Conservation (phyloP, 2,329 filamentous ascomycete species). For the Teratosphaeria epicoccoides region DNA sequence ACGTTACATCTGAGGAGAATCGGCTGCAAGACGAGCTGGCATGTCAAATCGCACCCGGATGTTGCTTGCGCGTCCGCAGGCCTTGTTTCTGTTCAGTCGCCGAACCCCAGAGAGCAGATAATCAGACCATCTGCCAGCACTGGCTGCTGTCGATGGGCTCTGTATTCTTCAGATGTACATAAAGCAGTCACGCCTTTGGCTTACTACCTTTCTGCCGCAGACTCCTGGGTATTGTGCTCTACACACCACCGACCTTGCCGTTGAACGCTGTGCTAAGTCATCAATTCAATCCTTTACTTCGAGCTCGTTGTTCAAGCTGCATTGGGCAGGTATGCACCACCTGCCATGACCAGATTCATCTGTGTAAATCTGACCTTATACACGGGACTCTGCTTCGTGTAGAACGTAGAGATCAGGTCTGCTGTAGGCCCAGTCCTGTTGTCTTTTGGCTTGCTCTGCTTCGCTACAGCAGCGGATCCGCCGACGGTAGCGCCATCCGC, state of each 20-base stretch:
- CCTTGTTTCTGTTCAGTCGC: no score
- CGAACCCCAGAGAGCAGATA: neutral
- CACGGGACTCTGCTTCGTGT: constrained; percentile 91
- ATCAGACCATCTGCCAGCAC: neutral
- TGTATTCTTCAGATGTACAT: neutral
- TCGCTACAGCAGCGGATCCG: constrained; percentile 19
- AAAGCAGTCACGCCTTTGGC: neutral
- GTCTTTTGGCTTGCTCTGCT: constrained; percentile 20
- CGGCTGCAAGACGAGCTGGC: no score
- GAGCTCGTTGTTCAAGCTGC: constrained; percentile 1
- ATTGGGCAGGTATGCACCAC: constrained; percentile 54
- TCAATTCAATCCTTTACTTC: neutral
- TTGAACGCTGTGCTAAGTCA: neutral
- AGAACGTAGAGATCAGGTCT: constrained; percentile 89
- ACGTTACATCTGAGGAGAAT: no score
- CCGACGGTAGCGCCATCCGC: constrained; percentile 7
- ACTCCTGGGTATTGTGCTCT: neutral
- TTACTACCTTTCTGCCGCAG: neutral
- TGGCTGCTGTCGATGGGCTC: neutral
- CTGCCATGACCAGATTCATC: constrained; percentile 88
- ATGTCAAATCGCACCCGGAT: no score
- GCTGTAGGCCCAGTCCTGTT: constrained; percentile 89
- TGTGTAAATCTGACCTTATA: constrained; percentile 87
- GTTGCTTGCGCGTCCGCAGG: no score
- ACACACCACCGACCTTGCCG: neutral